Conservation (phyloP, 176 grass and related monocot species). For the Rhynchospora breviuscula region DNA sequence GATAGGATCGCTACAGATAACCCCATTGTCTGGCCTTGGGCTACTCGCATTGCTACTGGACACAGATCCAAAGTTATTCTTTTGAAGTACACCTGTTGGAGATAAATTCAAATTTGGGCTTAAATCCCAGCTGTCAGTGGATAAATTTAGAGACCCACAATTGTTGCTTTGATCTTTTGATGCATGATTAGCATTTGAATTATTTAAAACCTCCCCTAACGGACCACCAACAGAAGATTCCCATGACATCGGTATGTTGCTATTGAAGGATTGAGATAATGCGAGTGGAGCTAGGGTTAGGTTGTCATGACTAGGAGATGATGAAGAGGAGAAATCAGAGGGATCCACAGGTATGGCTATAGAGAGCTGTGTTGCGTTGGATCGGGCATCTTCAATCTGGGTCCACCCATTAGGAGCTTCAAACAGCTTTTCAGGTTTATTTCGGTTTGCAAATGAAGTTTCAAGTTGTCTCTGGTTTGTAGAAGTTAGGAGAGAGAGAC, state of each 20-base stretch:
- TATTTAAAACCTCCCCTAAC: constrained; percentile 70
- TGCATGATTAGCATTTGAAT: constrained; percentile 5
- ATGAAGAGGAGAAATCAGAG: constrained; percentile 41
- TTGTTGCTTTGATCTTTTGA: constrained; percentile 40
- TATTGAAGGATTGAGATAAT: constrained; percentile 38
- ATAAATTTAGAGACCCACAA: constrained; percentile 35
- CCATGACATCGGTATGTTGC: constrained; percentile 35
- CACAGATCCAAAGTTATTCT: constrained; percentile 45
- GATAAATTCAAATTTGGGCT: constrained; percentile 29
- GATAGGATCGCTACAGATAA: constrained; percentile 28
- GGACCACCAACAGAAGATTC: constrained; percentile 79
- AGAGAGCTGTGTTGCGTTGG: constrained; percentile 31
- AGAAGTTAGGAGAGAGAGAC: constrained; percentile 27
- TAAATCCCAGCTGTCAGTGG: constrained; percentile 40
- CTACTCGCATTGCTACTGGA: constrained; percentile 42
- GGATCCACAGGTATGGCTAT: constrained; percentile 40
- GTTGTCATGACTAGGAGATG: constrained; percentile 38
- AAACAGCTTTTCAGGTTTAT: constrained; percentile 22
- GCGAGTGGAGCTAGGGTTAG: constrained; percentile 35
- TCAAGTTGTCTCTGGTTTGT: constrained; percentile 20
- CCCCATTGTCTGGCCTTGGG: constrained; percentile 38
- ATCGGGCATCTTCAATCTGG: constrained; percentile 19
- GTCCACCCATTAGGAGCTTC: constrained; percentile 17
- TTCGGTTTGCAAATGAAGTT: constrained; percentile 15
- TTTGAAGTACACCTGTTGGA: constrained; percentile 45